Percentiles rank a stretch among this genome's conserved stretches.
Evolutionary conservation across 2,329 filamentous ascomycete genomes (phyloP).

Genomic region (Trichoderma endophyticum): DNA sequence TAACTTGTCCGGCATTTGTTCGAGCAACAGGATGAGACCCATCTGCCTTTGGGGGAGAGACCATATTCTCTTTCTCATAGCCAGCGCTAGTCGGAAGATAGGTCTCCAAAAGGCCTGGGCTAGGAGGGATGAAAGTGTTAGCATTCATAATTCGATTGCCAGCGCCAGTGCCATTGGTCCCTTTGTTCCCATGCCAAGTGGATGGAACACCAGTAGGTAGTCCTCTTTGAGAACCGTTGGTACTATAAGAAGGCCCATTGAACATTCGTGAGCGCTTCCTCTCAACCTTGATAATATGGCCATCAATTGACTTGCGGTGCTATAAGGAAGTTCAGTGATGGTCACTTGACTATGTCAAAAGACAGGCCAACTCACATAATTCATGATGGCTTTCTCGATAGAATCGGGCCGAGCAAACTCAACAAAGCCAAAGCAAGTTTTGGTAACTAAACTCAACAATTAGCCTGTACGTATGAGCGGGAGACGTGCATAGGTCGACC

Average conservation of each 20-base stretch:
- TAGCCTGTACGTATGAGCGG: too few species aligned
- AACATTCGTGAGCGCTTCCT: slow-evolving; percentile 33
- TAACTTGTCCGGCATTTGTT: neutral
- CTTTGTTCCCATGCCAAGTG: neutral
- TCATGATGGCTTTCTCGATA: slow-evolving; percentile 36
- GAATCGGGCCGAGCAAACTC: slow-evolving; percentile 39
- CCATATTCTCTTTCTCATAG: too few species aligned
- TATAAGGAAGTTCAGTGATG: too few species aligned
- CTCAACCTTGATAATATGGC: slow-evolving; percentile 36
- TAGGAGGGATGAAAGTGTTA: too few species aligned
- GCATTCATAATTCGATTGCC: too few species aligned
- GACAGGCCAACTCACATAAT: slow-evolving; percentile 33
- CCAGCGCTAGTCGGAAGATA: too few species aligned
- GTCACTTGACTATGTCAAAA: too few species aligned
- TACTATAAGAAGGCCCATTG: neutral
- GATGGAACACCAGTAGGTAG: neutral
- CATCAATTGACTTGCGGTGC: slow-evolving; percentile 34
- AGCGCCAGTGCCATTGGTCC: too few species aligned
- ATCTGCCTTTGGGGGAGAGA: neutral
- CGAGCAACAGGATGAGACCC: neutral
- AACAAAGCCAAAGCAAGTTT: slow-evolving; percentile 39
- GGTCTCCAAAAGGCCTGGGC: too few species aligned
- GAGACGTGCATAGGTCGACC: too few species aligned
- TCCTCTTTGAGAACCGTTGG: neutral
- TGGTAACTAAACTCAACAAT: too few species aligned